A percentile compares a stretch with the other conserved stretches of the same genome.
Evolutionary conservation across 257 asterid genomes (phyloP).

Genomic region (Cruciata laevipes): DNA sequence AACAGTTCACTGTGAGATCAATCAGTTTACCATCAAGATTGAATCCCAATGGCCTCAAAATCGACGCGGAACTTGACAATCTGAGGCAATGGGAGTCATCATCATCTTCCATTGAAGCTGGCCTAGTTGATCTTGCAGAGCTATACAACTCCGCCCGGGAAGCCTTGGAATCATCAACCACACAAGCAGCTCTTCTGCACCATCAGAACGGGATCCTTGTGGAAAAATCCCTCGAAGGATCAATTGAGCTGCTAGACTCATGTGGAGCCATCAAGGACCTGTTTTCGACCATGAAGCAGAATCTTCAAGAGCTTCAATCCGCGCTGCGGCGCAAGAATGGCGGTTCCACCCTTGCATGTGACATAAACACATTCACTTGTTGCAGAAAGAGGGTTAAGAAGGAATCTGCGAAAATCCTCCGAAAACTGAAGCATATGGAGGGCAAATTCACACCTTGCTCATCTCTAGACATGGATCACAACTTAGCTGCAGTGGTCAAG

Average conservation of each 20-base stretch:
- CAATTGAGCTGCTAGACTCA: constrained; percentile 54
- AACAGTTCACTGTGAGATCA: constrained; percentile 45
- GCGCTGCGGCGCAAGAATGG: constrained; percentile 54
- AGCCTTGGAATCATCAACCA: constrained; percentile 21
- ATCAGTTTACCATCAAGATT: constrained; percentile 77
- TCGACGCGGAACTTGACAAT: constrained; percentile 40
- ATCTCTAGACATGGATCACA: constrained; percentile 12
- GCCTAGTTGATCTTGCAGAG: constrained; percentile 23
- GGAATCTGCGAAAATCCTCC: constrained; percentile 36
- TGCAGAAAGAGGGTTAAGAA: constrained; percentile 49
- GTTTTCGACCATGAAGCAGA: constrained; percentile 31
- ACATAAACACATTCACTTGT: constrained; percentile 27
- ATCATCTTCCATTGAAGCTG: constrained; percentile 19
- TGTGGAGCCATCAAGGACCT: constrained; percentile 43
- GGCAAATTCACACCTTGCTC: constrained; percentile 13
- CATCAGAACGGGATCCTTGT: constrained; percentile 26
- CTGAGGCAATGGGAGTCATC: constrained; percentile 27
- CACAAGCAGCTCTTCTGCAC: constrained; percentile 22
- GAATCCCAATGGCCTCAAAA: constrained; percentile 31
- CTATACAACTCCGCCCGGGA: constrained; percentile 26
- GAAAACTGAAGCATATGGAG: constrained; percentile 42
- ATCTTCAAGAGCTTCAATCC: constrained; percentile 51
- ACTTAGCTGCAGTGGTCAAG: constrained; percentile 13
- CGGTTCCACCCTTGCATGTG: constrained; percentile 30
- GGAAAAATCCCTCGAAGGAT: constrained; percentile 36